Percentiles rank a stretch among this genome's conserved stretches.
These are phyloP conservation scores for Colletotrichum sp. DNA, from an alignment of 2,329 filamentous ascomycete species.

Conservation along the genomic window DNA sequence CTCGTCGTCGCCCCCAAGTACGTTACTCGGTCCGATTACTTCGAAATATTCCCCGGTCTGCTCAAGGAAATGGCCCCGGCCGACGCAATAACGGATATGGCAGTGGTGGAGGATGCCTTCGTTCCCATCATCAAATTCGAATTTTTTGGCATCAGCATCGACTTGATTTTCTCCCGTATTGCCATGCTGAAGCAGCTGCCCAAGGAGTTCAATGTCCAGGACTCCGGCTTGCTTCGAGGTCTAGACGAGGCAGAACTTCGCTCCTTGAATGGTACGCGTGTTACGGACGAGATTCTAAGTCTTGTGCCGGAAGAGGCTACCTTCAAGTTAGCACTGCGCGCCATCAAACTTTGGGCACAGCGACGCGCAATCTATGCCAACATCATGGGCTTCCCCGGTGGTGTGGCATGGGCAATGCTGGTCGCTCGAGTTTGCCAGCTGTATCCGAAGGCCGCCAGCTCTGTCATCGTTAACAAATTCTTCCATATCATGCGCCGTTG, in stretches of 20 bases:
- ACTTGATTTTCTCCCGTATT: constrained; percentile 87
- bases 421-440: constrained; percentile 95
- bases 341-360: constrained; percentile 96
- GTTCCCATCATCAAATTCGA: constrained; percentile 98
- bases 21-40: constrained; percentile 89
- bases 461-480: constrained; percentile 91
- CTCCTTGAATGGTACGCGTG: constrained; percentile 91
- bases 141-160: constrained; percentile 89
- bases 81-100: constrained; percentile 83
- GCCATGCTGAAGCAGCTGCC: constrained; percentile 74
- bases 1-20: constrained; percentile 91
- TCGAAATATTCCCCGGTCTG: constrained; percentile 82
- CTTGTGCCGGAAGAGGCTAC: constrained; percentile 89
- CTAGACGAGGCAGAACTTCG: constrained; percentile 86
- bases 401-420: constrained; percentile 98
- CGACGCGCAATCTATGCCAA: constrained; percentile 93
- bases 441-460: constrained; percentile 89
- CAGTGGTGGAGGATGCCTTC: constrained; percentile 86
- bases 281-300: constrained; percentile 89
- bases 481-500: constrained; percentile 90
- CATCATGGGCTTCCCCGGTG: constrained; percentile 94
- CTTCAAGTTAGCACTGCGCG: constrained; percentile 86
- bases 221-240: constrained; percentile 84
- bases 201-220: constrained; percentile 75
- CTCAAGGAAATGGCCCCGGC: constrained; percentile 77